Percentiles rank a stretch among this genome's conserved stretches.
These are phyloP conservation scores for Monilinia polystroma DNA, from an alignment of 2,329 filamentous ascomycete genomes.

Conservation along the genomic window DNA sequence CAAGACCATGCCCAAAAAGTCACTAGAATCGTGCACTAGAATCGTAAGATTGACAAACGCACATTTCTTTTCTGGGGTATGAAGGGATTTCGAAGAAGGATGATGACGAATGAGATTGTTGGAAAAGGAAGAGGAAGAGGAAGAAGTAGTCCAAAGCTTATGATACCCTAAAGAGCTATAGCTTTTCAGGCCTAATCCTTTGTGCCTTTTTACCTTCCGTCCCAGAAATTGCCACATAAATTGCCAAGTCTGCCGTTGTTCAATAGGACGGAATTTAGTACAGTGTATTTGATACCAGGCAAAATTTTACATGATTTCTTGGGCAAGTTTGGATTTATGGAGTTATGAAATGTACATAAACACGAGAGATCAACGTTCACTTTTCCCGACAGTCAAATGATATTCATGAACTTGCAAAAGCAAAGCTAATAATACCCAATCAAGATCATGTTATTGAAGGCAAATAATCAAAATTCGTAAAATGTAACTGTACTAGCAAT, in stretches of 20 bases:
- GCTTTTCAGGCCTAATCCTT: too few relatives aligned
- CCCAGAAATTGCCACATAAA: not conserved
- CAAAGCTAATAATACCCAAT: not conserved
- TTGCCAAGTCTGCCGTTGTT: slow-evolving; percentile 10
- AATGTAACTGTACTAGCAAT: not conserved
- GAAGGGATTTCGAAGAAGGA: too few relatives aligned
- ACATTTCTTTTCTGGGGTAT: too few relatives aligned
- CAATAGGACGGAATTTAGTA: slow-evolving; percentile 5
- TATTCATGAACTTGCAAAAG: slow-evolving; percentile 8
- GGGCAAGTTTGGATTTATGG: not conserved
- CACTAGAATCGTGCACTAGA: too few relatives aligned
- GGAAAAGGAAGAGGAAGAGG: too few relatives aligned
- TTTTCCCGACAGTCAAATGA: not conserved
- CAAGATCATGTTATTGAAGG: not conserved
- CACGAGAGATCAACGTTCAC: not conserved
- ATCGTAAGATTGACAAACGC: too few relatives aligned
- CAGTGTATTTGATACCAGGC: not conserved
- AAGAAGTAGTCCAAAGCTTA: too few relatives aligned
- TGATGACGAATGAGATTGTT: too few relatives aligned
- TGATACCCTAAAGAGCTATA: too few relatives aligned
- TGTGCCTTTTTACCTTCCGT: too few relatives aligned
- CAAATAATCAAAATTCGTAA: not conserved
- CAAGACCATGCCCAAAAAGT: too few relatives aligned
- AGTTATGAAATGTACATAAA: not conserved
- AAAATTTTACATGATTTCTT: not conserved